Conservation (phyloP, 2,329 filamentous ascomycete species). For the Colletotrichum sp. region DNA sequence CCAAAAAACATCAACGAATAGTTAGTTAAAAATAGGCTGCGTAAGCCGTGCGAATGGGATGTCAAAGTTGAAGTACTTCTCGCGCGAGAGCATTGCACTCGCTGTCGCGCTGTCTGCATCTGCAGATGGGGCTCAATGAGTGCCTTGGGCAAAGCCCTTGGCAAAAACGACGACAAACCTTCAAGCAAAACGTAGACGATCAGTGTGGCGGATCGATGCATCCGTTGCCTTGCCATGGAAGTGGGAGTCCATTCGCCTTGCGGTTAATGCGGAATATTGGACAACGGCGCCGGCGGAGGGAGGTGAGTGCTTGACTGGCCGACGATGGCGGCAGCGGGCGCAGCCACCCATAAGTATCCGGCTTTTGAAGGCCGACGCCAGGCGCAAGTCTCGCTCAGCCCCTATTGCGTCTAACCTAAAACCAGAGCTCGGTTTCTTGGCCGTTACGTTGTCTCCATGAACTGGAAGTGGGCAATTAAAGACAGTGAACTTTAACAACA, state of each 20-base stretch:
- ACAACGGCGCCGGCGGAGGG: background rate
- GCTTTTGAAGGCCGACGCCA: background rate
- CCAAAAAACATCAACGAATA: background rate
- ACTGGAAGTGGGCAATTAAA: background rate
- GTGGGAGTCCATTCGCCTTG: background rate
- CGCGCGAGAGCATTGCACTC: background rate
- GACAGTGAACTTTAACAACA: background rate
- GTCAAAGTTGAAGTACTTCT: background rate
- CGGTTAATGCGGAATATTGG: slow-evolving; percentile 40
- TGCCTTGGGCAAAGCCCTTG: background rate
- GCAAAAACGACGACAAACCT: background rate
- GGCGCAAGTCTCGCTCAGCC: background rate
- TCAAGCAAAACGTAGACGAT: background rate
- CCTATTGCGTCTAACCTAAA: background rate
- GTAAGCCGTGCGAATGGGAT: background rate
- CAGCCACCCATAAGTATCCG: background rate
- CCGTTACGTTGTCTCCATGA: background rate
- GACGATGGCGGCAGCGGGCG: background rate
- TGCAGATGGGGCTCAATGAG: background rate
- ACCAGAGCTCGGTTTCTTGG: background rate
- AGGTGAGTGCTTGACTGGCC: background rate
- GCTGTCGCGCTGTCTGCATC: background rate
- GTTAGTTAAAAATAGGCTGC: background rate
- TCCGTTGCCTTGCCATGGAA: background rate
- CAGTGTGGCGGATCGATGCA: background rate